These are phyloP conservation scores for Inga leiocalycina DNA, from an alignment of 306 rosid species.

Conservation along the genomic window DNA sequence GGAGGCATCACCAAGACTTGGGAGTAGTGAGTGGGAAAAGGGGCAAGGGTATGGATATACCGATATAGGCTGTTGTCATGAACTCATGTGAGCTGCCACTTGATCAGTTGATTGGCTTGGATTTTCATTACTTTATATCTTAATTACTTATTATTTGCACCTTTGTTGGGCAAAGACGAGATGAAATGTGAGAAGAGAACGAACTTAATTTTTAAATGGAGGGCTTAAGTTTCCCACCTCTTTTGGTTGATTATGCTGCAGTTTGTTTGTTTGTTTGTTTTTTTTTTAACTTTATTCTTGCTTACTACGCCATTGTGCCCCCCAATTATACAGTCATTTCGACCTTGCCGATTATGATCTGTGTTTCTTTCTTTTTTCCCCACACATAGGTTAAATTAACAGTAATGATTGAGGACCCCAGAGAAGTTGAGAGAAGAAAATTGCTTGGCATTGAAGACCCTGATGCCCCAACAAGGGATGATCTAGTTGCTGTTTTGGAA, in stretches of 20 bases:
- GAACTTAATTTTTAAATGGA: slow-evolving; percentile 5
- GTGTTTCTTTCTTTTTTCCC: not conserved
- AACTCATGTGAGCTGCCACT: not conserved
- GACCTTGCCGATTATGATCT: slow-evolving; percentile 9
- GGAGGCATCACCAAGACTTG: not conserved
- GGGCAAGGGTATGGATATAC: not conserved
- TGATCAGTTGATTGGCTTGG: not conserved
- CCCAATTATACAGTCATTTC: not conserved
- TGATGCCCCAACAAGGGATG: slow-evolving; percentile 85
- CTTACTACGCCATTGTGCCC: not conserved
- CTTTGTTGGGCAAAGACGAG: not conserved
- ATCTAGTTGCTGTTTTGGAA: slow-evolving; percentile 74
- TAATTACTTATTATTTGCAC: not conserved
- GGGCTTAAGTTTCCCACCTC: not conserved
- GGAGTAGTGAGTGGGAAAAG: not conserved
- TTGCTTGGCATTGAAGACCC: slow-evolving; percentile 88
- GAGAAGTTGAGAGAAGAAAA: slow-evolving; percentile 87
- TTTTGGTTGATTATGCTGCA: not conserved
- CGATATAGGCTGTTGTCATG: not conserved
- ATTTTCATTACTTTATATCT: not conserved
- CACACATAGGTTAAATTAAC: slow-evolving; percentile 77
- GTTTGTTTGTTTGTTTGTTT: not conserved
- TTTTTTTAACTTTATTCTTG: not conserved
- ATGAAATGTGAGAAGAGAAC: not conserved
- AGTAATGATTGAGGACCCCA: slow-evolving; percentile 88